These are phyloP conservation scores for Butyriboletus loyo DNA, from an alignment of 768 basidiomycete species.

Conservation along the genomic window DNA sequence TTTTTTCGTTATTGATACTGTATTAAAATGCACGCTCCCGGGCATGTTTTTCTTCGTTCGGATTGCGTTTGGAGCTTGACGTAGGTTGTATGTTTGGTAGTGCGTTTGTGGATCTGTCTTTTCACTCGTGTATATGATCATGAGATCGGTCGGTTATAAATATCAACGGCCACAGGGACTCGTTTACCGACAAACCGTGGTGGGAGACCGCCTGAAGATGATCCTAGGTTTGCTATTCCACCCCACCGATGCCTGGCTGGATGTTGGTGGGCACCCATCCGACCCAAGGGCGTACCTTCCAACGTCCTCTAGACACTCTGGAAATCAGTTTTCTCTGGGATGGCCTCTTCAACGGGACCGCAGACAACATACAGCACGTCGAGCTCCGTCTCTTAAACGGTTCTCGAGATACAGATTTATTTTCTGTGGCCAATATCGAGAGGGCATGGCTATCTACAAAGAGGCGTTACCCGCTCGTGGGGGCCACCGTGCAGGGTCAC, in stretches of 20 bases:
- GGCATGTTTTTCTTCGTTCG: neutral
- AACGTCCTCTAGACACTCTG: constrained; percentile 38
- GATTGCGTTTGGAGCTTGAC: neutral
- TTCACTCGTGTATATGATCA: neutral
- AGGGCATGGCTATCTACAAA: constrained; percentile 49
- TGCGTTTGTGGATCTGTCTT: neutral
- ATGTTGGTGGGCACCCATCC: constrained; percentile 1
- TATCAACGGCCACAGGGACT: too few relatives aligned
- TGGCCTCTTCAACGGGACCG: constrained; percentile 39
- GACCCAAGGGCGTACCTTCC: constrained; percentile 16
- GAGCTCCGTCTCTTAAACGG: constrained; percentile 26
- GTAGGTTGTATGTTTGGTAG: constrained; percentile 3
- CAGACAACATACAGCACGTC: constrained; percentile 41
- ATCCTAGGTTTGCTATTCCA: neutral
- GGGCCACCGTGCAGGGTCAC: constrained; percentile 34
- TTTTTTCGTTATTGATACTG: neutral
- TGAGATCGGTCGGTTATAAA: neutral
- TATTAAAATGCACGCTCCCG: neutral
- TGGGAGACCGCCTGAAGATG: neutral
- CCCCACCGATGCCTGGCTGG: constrained; percentile 14
- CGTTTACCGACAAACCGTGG: too few relatives aligned
- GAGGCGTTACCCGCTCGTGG: constrained; percentile 48
- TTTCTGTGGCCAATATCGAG: constrained; percentile 34
- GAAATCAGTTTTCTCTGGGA: constrained; percentile 45
- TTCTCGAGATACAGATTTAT: constrained; percentile 18